Base-by-base conservation (phyloP, 441 rosid genomes). In the Erodium moschatum region DNA sequence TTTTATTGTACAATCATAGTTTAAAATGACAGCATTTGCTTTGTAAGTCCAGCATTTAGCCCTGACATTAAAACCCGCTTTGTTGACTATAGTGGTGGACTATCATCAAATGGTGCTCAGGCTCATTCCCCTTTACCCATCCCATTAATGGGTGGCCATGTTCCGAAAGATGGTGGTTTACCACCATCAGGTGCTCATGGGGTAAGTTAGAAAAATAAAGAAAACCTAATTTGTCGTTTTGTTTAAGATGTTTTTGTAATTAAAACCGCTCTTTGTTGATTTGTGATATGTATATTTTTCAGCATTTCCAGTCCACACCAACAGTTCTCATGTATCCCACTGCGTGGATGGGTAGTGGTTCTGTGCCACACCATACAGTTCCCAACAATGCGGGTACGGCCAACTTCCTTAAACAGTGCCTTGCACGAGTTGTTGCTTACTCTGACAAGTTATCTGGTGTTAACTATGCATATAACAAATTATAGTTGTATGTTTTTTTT, bases 21-120 rank as follows among this genome's bases (percentile, higher is more conserved):
- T 85, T 89, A 74, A 89, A 89, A 77, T 87, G 96, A 89, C 92
- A 89, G 79, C 90, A 89, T 79, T 89, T 84, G 73, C 87, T 89
- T 73, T 89, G 92, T 78, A 87, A 85, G 81, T 75, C 90, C 95
- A 20, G 87, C 89, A 85, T 38, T 85, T 56, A 87, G 85, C 75
- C 96, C 96, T 19, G 96, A 89, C 80, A 89, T 85, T 70, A 89
- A 85, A 80, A 85, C 96, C 67, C 77, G 85, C 68, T 89, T 89
- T 81, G 86, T 89, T 13, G 96, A 87, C 77, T 92, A 89, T 52
- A 85, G 76, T 70, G 86, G 86, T 66, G 87, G 79, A 69, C 62
- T 7, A 18, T 19, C 62, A 56, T 56, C 62, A 56, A 84, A 84
- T 78, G 96, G 92, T 48, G 89, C 92, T 29, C 82, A 82, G 56